Percentiles rank a stretch among this genome's conserved stretches.
Evolutionary conservation across 495 filamentous ascomycete genomes (phyloP).

Genomic region (Aspergillus hancockii): DNA sequence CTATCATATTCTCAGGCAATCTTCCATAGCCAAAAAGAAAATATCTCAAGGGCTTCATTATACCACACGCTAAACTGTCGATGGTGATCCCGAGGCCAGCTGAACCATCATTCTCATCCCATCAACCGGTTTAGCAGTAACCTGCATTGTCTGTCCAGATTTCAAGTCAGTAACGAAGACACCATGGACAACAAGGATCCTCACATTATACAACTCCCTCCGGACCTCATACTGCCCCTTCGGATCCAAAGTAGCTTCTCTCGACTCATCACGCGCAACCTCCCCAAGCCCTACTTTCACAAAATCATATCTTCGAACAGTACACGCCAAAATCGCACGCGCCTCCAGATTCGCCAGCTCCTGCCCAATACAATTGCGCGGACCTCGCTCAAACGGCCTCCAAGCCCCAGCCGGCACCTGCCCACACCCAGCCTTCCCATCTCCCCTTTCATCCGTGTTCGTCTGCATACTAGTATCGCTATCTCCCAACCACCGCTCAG

Average conservation of each 20-base stretch:
- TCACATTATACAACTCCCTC: slow-evolving; percentile 47
- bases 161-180: not conserved
- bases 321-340: slow-evolving; percentile 37
- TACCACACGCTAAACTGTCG: not conserved
- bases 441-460: slow-evolving; percentile 9
- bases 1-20: too few species aligned
- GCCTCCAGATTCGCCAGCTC: slow-evolving; percentile 48
- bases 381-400: slow-evolving; percentile 51
- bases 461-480: slow-evolving; percentile 1
- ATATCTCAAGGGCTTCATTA: not conserved
- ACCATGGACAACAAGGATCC: slow-evolving; percentile 18
- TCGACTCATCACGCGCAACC: slow-evolving; percentile 19
- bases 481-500: slow-evolving; percentile 26
- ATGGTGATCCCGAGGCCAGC: not conserved
- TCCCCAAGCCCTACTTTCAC: slow-evolving; percentile 47
- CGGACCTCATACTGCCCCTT: slow-evolving; percentile 44
- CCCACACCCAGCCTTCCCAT: not conserved
- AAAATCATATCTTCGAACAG: slow-evolving; percentile 43
- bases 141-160: slow-evolving; percentile 15
- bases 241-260: slow-evolving; percentile 27
- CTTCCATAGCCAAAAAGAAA: too few species aligned
- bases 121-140: slow-evolving; percentile 25
- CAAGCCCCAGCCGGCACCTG: slow-evolving; percentile 34
- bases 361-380: slow-evolving; percentile 52
- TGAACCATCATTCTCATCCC: slow-evolving; percentile 24